These are phyloP conservation scores for Pulveroboletus frians DNA, from an alignment of 768 basidiomycete species.

Conservation along the genomic window DNA sequence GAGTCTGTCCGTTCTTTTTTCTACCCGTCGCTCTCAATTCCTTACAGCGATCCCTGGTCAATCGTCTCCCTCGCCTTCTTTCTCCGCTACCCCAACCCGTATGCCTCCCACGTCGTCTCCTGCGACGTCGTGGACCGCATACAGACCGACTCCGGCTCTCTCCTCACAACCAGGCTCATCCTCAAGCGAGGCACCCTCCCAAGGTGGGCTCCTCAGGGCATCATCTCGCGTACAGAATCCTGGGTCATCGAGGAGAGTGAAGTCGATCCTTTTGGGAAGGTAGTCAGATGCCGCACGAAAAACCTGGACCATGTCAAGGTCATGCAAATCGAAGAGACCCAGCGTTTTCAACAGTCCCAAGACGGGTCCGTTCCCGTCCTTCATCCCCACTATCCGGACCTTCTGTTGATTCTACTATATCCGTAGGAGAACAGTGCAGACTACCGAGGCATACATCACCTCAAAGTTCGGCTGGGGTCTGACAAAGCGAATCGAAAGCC, in stretches of 20 bases:
- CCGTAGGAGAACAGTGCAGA: conserved; percentile 71
- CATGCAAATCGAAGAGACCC: conserved; percentile 86
- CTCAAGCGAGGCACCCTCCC: conserved; percentile 90
- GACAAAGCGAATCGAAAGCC: conserved; percentile 80
- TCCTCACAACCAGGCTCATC: conserved; percentile 86
- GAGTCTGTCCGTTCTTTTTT: conserved; percentile 16
- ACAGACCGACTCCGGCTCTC: conserved; percentile 64
- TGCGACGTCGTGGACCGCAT: conserved; percentile 91
- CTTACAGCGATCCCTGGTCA: conserved; percentile 80
- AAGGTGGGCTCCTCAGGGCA: conserved; percentile 82
- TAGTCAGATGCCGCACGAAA: conserved; percentile 72
- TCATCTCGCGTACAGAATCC: conserved; percentile 79
- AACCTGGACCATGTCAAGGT: conserved; percentile 94
- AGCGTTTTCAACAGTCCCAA: conserved; percentile 59
- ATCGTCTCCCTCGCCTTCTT: conserved; percentile 93
- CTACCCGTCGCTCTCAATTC: not conserved
- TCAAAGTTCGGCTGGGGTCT: conserved; percentile 90
- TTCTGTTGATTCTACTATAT: conserved; percentile 1
- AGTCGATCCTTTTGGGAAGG: conserved; percentile 77
- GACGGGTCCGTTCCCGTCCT: conserved; percentile 56
- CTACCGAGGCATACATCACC: conserved; percentile 80
- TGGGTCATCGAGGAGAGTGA: conserved; percentile 97
- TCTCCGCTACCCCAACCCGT: conserved; percentile 93
- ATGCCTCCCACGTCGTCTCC: conserved; percentile 87
- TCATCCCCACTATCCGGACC: not conserved